Percentiles rank a stretch among this genome's conserved stretches.
These are phyloP conservation scores for Sanghuangporus baumii DNA, from an alignment of 1,284 basidiomycete species.

Conservation along the genomic window DNA sequence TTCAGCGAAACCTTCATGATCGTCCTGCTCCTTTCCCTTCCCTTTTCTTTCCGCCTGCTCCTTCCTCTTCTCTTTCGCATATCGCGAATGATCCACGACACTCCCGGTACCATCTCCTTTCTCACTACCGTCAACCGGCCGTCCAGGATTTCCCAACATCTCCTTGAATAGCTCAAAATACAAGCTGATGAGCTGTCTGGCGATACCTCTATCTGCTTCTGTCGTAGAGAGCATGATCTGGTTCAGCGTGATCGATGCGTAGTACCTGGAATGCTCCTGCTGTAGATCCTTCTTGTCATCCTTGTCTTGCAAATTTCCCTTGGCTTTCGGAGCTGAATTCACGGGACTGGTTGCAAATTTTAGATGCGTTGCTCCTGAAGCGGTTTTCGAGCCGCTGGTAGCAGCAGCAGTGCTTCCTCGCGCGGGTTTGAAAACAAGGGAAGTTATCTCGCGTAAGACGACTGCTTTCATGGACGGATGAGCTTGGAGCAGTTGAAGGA, in stretches of 20 bases:
- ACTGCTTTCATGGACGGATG: constrained; percentile 95
- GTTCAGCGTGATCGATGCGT: constrained; percentile 90
- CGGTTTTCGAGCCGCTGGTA: constrained; percentile 21
- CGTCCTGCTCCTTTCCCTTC: constrained; percentile 41
- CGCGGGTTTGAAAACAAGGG: constrained; percentile 66
- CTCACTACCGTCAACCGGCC: constrained; percentile 26
- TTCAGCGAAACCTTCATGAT: constrained; percentile 57
- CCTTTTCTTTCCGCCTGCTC: constrained; percentile 25
- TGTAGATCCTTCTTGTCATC: constrained; percentile 28
- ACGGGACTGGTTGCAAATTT: constrained; percentile 30
- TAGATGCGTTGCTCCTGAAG: constrained; percentile 32
- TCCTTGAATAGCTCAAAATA: constrained; percentile 97
- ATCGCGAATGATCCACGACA: constrained; percentile 30
- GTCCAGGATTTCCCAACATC: constrained; percentile 57
- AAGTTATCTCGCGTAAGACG: constrained; percentile 82
- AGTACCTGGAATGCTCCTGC: constrained; percentile 74
- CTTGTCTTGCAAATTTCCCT: constrained; percentile 22
- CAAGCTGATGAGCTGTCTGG: constrained; percentile 80
- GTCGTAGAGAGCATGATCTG: constrained; percentile 79
- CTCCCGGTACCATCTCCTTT: constrained; percentile 32
- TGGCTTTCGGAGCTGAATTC: constrained; percentile 25
- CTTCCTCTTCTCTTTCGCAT: constrained; percentile 30
- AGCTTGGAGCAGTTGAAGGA: constrained; percentile 84
- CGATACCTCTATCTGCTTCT: constrained; percentile 65
- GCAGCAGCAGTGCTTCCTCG: constrained; percentile 36